Conservation (phyloP, 2,329 filamentous ascomycete genomes). For the Aureobasidium vineae region DNA sequence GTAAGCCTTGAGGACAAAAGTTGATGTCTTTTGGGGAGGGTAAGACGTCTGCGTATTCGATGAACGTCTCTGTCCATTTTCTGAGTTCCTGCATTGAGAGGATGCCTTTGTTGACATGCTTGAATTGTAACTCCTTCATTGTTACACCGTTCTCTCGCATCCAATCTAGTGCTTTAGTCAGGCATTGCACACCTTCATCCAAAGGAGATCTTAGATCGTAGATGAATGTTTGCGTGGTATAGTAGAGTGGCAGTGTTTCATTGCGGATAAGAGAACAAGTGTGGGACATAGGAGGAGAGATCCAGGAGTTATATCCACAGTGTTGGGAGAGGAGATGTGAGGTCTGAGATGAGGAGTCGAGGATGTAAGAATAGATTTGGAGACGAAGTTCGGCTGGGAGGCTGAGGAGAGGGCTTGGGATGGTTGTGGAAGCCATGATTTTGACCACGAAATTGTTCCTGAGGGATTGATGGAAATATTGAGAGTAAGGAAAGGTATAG, state of each 20-base stretch:
- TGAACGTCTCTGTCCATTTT: background rate
- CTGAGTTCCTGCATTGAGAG: background rate
- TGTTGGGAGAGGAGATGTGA: background rate
- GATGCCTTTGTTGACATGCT: slow-evolving; percentile 2
- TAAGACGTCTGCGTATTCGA: background rate
- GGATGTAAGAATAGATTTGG: slow-evolving; percentile 12
- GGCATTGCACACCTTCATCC: background rate
- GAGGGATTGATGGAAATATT: background rate
- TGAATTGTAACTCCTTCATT: background rate
- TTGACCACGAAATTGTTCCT: background rate
- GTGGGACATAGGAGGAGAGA: background rate
- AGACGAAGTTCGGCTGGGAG: slow-evolving; percentile 16
- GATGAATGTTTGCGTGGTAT: background rate
- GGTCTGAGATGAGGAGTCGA: background rate
- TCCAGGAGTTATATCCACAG: slow-evolving; percentile 7
- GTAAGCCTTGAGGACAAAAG: background rate
- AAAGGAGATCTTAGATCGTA: slow-evolving; percentile 6
- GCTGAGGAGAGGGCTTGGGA: background rate
- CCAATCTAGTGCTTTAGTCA: background rate
- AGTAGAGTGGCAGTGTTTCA: slow-evolving; percentile 5
- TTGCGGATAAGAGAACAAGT: background rate
- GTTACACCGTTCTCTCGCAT: background rate
- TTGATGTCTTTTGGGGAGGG: background rate
- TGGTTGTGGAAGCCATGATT: background rate
- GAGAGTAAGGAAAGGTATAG: background rate